Evolutionary conservation across 768 basidiomycete genomes (phyloP), one percentile per base, ranked within the genome.

Genomic region (Inosperma sp.): DNA sequence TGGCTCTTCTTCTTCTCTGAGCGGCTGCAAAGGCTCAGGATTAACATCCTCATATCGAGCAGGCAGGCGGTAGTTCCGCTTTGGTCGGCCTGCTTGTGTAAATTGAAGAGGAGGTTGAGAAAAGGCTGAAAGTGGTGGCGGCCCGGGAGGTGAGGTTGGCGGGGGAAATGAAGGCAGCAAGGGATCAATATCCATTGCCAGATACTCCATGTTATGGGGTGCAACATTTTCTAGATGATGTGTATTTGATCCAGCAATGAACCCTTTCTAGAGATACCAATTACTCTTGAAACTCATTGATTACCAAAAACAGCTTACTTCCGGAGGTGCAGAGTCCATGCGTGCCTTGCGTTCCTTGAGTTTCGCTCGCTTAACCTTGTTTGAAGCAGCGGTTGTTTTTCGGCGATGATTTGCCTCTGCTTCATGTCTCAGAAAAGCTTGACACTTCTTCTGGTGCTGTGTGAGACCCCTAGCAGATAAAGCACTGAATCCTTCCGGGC

Each of bases 401-500:
- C 49, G 49, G 41, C 37, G 41, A 43, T 35, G 14, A 45, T 35
- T 48, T 22, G 27, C 35, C 21, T 27, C 49, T 34, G 21, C 37
- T 48, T 45, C 47, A 29, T 49, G 26, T 31, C 45, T 52, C 45
- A 31, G 27, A 49, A 47, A 52, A n/a, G 37, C 50, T 52, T 43
- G 31, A 49, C 50, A 57, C 49, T 49, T 54, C 16, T 36, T 57
- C 46, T 57, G 56, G 26, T 57, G 56, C 27, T 54, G 49, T 19
- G 14, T 48, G 23, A 57, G 56, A 34, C 56, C 53, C 16, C 34
- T 19, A 21, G 21, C 12, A 7, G 53, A 43, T 37, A 43, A 19
- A 10, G 53, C 41, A 26, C 21, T 43, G 39, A 57, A 57, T 51
- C 49, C 23, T 34, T 51, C 42, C 6, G 39, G 36, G 36, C 56